These are phyloP conservation scores for Sphaerulina musiva DNA, from an alignment of 2,329 filamentous ascomycete species.

Conservation along the genomic window DNA sequence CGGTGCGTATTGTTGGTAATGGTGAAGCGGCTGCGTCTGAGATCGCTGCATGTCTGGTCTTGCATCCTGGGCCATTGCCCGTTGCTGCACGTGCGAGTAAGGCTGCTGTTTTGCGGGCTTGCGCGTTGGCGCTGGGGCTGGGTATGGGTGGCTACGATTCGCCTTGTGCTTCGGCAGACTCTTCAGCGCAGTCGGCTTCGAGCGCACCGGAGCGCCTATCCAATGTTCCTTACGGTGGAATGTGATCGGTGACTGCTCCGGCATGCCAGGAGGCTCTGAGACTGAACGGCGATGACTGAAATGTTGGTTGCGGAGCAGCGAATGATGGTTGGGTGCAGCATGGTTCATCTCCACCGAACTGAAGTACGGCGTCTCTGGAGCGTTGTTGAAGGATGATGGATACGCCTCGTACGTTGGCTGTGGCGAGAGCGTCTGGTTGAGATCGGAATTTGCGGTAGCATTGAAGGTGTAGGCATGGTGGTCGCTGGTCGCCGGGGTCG, in stretches of 20 bases:
- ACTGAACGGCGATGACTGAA: slow-evolving; percentile 23
- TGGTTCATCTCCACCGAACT: slow-evolving; percentile 19
- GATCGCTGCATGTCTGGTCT: slow-evolving; percentile 10
- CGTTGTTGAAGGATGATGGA: slow-evolving; percentile 11
- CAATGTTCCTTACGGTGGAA: slow-evolving; percentile 24
- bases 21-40: slow-evolving; percentile 14
- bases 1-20: slow-evolving; percentile 10
- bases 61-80: slow-evolving; percentile 13
- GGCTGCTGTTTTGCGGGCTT: slow-evolving; percentile 3
- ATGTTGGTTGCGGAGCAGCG: slow-evolving; percentile 13
- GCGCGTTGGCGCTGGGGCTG: background rate
- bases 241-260: slow-evolving; percentile 14
- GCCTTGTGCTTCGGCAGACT: slow-evolving; percentile 14
- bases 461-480: slow-evolving; percentile 6
- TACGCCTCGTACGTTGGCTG: slow-evolving; percentile 16
- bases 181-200: slow-evolving; percentile 12
- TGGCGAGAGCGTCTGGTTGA: slow-evolving; percentile 14
- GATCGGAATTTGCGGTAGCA: background rate
- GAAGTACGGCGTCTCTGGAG: slow-evolving; percentile 19
- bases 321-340: slow-evolving; percentile 8
- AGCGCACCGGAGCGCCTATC: slow-evolving; percentile 14
- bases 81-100: background rate
- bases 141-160: slow-evolving; percentile 14
- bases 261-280: slow-evolving; percentile 23
- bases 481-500: slow-evolving; percentile 5